These are phyloP conservation scores for Blakeslea trispora DNA, from an alignment of 371 early-diverging fungal genomes.

Conservation along the genomic window DNA sequence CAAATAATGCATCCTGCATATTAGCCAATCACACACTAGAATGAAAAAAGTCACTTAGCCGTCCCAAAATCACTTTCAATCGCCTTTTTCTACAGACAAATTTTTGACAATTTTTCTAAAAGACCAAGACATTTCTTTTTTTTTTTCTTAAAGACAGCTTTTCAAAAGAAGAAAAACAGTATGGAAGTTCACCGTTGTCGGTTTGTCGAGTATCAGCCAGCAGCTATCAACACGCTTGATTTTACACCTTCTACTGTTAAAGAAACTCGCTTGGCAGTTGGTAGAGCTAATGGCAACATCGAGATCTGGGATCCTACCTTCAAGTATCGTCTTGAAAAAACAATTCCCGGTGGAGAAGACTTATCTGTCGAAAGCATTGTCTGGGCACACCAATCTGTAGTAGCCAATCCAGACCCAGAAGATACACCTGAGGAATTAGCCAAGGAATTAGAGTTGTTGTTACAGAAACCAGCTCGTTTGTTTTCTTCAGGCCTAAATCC, in stretches of 20 bases:
- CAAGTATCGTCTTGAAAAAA: constrained; percentile 73
- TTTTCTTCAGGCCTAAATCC: constrained; percentile 89
- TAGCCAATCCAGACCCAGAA: constrained; percentile 63
- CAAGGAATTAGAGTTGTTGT: constrained; percentile 48
- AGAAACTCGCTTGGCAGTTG: constrained; percentile 72
- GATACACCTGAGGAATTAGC: constrained; percentile 56
- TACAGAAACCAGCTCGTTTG: constrained; percentile 71
- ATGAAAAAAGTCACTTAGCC: background rate
- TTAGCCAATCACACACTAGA: background rate
- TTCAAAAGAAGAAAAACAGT: background rate
- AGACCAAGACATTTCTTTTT: constrained; percentile 1
- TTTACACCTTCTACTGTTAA: constrained; percentile 67
- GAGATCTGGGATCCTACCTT: constrained; percentile 85
- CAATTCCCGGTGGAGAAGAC: constrained; percentile 79
- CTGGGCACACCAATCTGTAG: constrained; percentile 79
- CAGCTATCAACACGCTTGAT: constrained; percentile 81
- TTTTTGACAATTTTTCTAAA: constrained; percentile 1
- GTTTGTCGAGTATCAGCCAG: constrained; percentile 86
- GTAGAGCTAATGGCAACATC: constrained; percentile 90
- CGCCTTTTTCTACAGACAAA: background rate
- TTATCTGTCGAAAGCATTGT: constrained; percentile 79
- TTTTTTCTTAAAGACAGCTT: background rate
- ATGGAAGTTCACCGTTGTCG: constrained; percentile 91
- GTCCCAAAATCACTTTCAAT: background rate
- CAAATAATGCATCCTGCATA: background rate